Evolutionary conservation across 768 basidiomycete genomes (phyloP).

Genomic region (Rhodocollybia butyracea): DNA sequence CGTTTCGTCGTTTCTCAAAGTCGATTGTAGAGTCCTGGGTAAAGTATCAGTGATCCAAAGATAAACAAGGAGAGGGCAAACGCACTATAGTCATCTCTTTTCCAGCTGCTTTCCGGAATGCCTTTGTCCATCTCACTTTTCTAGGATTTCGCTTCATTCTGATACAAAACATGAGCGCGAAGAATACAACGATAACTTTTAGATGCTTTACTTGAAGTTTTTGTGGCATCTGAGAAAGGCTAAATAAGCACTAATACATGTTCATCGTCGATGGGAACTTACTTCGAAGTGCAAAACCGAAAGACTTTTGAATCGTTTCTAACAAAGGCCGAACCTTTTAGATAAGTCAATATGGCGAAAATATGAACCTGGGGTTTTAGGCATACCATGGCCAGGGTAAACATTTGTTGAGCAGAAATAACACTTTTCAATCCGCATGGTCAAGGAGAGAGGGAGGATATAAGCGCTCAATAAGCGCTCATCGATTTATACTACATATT

Average conservation of each 20-base stretch:
- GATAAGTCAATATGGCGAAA: not conserved
- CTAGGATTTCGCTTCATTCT: conserved; percentile 99
- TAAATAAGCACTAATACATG: conserved; percentile 11
- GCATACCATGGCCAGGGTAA: conserved; percentile 91
- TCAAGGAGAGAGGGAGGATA: not conserved
- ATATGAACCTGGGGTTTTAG: too few relatives aligned
- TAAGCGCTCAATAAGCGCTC: not conserved
- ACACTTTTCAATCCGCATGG: conserved; percentile 96
- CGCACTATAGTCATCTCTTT: conserved; percentile 99
- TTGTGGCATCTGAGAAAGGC: conserved; percentile 78
- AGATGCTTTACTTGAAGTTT: conserved; percentile 86
- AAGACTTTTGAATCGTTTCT: conserved; percentile 98
- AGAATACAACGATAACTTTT: not conserved
- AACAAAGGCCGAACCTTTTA: conserved; percentile 86
- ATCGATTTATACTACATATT: not conserved
- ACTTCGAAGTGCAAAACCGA: conserved; percentile 98
- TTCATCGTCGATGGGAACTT: conserved; percentile 20
- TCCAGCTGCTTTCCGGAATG: conserved; percentile 96
- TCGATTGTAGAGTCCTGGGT: conserved; percentile 94
- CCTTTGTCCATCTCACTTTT: conserved; percentile 99
- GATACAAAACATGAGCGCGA: conserved; percentile 7
- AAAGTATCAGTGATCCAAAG: not conserved
- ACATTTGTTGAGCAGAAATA: conserved; percentile 97
- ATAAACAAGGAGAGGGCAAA: conserved; percentile 10
- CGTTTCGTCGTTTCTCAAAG: conserved; percentile 98